Evolutionary conservation across 768 basidiomycete genomes (phyloP).

Genomic region (Fomitopsis pulvina): DNA sequence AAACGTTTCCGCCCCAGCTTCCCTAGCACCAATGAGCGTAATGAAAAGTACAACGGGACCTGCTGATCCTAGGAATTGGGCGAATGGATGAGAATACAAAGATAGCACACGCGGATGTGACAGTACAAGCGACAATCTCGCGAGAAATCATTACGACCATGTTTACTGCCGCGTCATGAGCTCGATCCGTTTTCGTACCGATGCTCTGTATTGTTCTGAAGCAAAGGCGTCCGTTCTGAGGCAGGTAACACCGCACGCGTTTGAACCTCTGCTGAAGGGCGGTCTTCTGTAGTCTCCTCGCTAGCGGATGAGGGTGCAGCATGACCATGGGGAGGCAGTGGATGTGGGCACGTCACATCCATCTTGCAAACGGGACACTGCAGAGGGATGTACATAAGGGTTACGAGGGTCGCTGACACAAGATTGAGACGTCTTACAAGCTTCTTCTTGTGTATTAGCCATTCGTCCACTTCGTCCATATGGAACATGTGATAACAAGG

Average conservation of each 20-base stretch:
- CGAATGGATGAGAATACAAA: not conserved
- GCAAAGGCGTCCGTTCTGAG: not conserved
- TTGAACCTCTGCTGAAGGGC: not conserved
- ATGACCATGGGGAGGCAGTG: not conserved
- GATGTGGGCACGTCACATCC: constrained; percentile 64
- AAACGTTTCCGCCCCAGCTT: not conserved
- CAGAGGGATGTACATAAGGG: not conserved
- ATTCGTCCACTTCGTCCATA: constrained; percentile 83
- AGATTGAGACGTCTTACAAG: constrained; percentile 43
- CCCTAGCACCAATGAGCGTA: not conserved
- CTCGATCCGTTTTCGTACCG: not conserved
- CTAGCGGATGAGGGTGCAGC: not conserved
- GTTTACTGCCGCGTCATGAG: not conserved
- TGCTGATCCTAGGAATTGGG: not conserved
- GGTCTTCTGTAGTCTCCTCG: not conserved
- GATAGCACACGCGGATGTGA: not conserved
- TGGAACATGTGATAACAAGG: constrained; percentile 97
- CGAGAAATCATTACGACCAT: not conserved
- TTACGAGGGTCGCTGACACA: no score
- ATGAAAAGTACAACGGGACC: not conserved
- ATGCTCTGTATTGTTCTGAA: not conserved
- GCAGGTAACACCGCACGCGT: not conserved
- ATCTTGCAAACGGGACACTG: constrained; percentile 92
- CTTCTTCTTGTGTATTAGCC: constrained; percentile 91
- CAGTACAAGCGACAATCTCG: not conserved